Evolutionary conservation across 306 rosid species (phyloP), one percentile per base, ranked within the genome.

Genomic region (Prosopis cineraria): DNA sequence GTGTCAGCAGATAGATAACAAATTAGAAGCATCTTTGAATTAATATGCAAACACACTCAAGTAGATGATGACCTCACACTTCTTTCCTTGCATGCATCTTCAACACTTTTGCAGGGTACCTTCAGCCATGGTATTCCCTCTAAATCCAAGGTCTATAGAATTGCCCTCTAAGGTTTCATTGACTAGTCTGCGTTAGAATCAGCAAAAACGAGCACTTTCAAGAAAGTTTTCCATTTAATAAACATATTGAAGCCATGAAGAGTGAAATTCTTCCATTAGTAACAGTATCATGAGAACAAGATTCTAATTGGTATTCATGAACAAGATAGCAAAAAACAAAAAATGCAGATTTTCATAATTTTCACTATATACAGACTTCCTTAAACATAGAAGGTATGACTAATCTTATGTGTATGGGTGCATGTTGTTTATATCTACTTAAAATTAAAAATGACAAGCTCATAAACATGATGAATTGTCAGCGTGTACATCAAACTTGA

Each of bases 111-210:
- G 16, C n/a, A 52, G 50, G 44, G 71, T 83, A 93, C 96, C 97
- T 84, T 93, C 95, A 43, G 97, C 92, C 75, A 93, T 78, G 79
- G 96, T 88, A 83, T 79, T 82, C 75, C 97, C 96, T 60, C 87
- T 86, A 81, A 93, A 93, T 45, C 88, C 86, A 37, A 93, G 97
- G 78, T 89, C 93, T 76, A 86, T 25, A 60, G 97, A 93, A 84
- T 90, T 89, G 85, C 91, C 87, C 83, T 93, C 96, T 56, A 90
- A 87, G 68, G 97, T 93, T 84, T 93, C 96, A 75, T 93, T 93
- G 31, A 93, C 91, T 80, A 93, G 96, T 63, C 94, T 93, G 88
- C 84, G 86, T 81, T 47, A 74, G 67, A 74, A 81, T 76, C 80
- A 76, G 22, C 60, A 76, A 75, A 45, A 90, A 75, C 27, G 96